Percentiles rank a stretch among this genome's conserved stretches.
phyloP scores from a whole-genome alignment of 768 basidiomycete species.

The Chiua virens region DNA sequence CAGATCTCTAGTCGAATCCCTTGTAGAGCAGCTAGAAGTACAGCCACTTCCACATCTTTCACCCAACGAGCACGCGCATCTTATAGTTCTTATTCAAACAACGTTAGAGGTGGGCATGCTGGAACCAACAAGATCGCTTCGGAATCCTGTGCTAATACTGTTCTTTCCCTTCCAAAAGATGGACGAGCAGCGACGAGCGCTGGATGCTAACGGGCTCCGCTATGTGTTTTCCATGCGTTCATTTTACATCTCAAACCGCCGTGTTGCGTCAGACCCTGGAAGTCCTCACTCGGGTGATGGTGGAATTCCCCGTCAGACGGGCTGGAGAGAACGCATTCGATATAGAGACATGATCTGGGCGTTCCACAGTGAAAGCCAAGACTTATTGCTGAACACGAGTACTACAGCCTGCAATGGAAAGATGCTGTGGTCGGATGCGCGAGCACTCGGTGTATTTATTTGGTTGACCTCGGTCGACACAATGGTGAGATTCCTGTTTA shows the following conservation, averaged over 20 bases:
- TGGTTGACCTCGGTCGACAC: conserved; percentile 83
- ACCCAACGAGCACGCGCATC: conserved; percentile 77
- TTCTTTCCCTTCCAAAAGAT: conserved; percentile 52
- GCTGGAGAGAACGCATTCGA: conserved; percentile 72
- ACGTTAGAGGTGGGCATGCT: conserved; percentile 68
- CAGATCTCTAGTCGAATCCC: conserved; percentile 52
- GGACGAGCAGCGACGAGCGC: conserved; percentile 84
- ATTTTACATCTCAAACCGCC: conserved; percentile 80
- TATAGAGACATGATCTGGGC: conserved; percentile 98
- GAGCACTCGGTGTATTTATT: conserved; percentile 79
- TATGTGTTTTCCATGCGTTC: conserved; percentile 93
- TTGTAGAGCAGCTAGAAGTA: conserved; percentile 66
- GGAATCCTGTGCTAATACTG: neutral
- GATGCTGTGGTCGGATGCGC: conserved; percentile 89
- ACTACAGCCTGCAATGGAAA: conserved; percentile 74
- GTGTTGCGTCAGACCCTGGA: conserved; percentile 48
- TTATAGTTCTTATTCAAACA: conserved; percentile 83
- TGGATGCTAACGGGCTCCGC: conserved; percentile 90
- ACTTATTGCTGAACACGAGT: conserved; percentile 71
- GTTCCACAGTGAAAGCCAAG: conserved; percentile 93
- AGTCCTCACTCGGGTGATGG: conserved; percentile 48
- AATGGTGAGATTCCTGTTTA: conserved; percentile 53
- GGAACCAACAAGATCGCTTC: neutral
- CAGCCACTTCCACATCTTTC: conserved; percentile 69
- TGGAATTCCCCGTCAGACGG: conserved; percentile 45